Conservation (phyloP, 1,284 basidiomycete genomes). For the Tetrapyrgos nigripes region DNA sequence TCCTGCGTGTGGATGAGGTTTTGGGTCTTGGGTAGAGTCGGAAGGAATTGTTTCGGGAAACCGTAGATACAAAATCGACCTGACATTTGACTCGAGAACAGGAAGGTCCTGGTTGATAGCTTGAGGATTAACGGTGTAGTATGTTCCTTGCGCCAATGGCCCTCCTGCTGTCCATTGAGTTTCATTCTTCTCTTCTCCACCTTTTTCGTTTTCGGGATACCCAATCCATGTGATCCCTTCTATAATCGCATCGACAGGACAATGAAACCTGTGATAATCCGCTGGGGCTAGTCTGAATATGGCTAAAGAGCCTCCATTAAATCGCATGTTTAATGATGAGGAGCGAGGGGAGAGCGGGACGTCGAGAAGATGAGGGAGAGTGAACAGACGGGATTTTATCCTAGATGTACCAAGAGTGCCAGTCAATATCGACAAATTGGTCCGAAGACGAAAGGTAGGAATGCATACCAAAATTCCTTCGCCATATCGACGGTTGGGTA, state of each 20-base stretch:
- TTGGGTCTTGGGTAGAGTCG: too few relatives aligned
- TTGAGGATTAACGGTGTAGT: constrained; percentile 72
- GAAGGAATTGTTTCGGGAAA: constrained; percentile 45
- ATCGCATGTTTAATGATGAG: constrained; percentile 30
- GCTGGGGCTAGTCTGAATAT: constrained; percentile 82
- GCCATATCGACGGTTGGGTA: constrained; percentile 68
- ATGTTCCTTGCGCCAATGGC: background rate
- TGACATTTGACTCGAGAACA: constrained; percentile 77
- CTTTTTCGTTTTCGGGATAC: background rate
- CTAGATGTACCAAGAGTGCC: constrained; percentile 45
- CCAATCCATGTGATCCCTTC: constrained; percentile 40
- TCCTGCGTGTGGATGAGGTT: constrained; percentile 26
- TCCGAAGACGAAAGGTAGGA: background rate
- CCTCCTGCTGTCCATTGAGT: too few relatives aligned
- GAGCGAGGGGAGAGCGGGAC: constrained; percentile 40
- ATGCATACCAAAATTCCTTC: constrained; percentile 66
- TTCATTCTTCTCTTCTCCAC: too few relatives aligned
- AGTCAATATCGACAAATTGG: background rate
- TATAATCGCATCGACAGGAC: constrained; percentile 69
- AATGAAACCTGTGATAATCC: constrained; percentile 89
- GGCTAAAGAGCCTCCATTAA: constrained; percentile 59
- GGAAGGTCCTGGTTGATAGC: constrained; percentile 81
- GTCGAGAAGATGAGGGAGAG: constrained; percentile 64
- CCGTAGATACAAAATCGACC: constrained; percentile 61
- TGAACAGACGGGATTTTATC: constrained; percentile 82